Percentiles rank a stretch among this genome's conserved stretches.
phyloP scores from a whole-genome alignment of 164 flowering plant genomes.

The Annona squamosa region DNA sequence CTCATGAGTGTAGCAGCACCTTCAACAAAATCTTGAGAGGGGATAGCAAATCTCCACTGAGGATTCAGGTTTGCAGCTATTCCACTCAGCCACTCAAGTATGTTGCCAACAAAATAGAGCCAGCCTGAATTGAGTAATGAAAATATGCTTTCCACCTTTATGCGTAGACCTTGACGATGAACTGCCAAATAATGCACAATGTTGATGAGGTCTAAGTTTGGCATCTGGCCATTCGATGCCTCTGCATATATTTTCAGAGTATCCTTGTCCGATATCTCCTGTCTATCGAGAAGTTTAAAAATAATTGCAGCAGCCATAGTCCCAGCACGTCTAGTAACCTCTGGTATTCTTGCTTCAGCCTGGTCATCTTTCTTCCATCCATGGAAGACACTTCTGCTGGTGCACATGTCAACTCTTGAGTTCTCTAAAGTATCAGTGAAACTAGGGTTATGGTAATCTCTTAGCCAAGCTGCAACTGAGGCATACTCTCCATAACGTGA shows the following conservation, averaged over 20 bases:
- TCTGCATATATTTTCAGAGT: constrained; percentile 75
- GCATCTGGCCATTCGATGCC: constrained; percentile 99
- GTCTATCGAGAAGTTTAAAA: constrained; percentile 55
- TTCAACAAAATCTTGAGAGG: constrained; percentile 64
- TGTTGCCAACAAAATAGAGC: constrained; percentile 48
- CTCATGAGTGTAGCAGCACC: constrained; percentile 80
- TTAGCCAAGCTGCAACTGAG: constrained; percentile 81
- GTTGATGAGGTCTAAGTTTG: constrained; percentile 91
- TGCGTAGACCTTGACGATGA: constrained; percentile 73
- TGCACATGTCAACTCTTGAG: constrained; percentile 23
- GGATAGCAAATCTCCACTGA: constrained; percentile 67
- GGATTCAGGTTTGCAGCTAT: constrained; percentile 62
- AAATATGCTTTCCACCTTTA: constrained; percentile 55
- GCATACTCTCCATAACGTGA: constrained; percentile 74
- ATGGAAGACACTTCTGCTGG: constrained; percentile 10
- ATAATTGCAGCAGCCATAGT: constrained; percentile 98
- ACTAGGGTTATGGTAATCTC: constrained; percentile 65
- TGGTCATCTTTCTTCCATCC: constrained; percentile 11
- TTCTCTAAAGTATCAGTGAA: constrained; percentile 27
- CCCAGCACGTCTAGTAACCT: constrained; percentile 75
- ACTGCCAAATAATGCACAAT: constrained; percentile 82
- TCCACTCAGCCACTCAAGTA: constrained; percentile 50
- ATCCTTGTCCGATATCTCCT: constrained; percentile 36
- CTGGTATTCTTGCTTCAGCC: constrained; percentile 14
- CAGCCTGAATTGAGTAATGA: constrained; percentile 46